These are phyloP conservation scores for Ophiosphaerella herpotricha DNA, from an alignment of 2,329 filamentous ascomycete genomes.

Conservation along the genomic window DNA sequence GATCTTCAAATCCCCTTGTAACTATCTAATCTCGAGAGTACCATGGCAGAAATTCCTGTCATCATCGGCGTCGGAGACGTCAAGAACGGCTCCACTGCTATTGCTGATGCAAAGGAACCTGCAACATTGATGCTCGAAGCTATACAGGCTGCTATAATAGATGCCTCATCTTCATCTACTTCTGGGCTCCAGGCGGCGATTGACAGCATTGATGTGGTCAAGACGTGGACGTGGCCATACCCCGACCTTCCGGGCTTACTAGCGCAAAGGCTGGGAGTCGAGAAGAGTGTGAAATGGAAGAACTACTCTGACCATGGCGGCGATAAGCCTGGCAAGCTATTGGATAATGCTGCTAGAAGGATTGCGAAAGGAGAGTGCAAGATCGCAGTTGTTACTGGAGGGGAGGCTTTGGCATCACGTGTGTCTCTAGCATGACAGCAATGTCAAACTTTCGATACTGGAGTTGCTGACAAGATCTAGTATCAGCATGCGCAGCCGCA, in stretches of 20 bases:
- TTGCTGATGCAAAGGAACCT: conserved; percentile 63
- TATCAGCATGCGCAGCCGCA: conserved; percentile 58
- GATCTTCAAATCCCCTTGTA: not conserved
- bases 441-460: not conserved
- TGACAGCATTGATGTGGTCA: conserved; percentile 64
- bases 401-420: conserved; percentile 67
- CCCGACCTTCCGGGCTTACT: conserved; percentile 61
- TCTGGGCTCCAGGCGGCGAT: conserved; percentile 52
- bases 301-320: conserved; percentile 65
- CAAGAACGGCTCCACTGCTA: conserved; percentile 59
- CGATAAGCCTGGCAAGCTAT: conserved; percentile 63
- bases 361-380: conserved; percentile 59
- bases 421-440: conserved; percentile 20
- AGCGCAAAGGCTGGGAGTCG: conserved; percentile 54
- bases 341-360: conserved; percentile 66
- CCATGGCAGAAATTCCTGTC: conserved; percentile 50
- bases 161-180: conserved; percentile 49
- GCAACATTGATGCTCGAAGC: conserved; percentile 63
- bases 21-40: not conserved
- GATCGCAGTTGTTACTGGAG: conserved; percentile 65
- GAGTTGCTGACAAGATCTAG: conserved; percentile 24
- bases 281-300: conserved; percentile 52
- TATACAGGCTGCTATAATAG: conserved; percentile 57
- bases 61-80: conserved; percentile 68
- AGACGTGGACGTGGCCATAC: conserved; percentile 70